Evolutionary conservation across 495 filamentous ascomycete species (phyloP), one percentile per base, ranked within the genome.

Genomic region (Oidiodendron maius): DNA sequence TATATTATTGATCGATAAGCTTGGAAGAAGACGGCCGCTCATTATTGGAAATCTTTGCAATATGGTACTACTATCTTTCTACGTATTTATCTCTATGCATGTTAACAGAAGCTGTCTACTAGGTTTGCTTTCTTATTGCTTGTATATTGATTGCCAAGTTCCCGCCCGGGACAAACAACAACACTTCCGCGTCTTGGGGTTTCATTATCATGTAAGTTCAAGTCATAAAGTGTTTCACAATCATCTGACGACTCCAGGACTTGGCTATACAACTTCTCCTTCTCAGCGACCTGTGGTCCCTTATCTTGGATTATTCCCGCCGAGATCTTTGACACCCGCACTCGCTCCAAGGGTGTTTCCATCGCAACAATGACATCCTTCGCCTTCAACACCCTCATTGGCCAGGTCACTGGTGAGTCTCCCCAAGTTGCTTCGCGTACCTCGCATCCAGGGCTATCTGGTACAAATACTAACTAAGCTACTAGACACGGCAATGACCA

Each of bases 1-100:
- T 58, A 82, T 88, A 59, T 58, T 84, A 35, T 69, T 83, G 51
- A 80, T 88, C 48, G 84, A 87, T 55, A 69, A 69, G 24, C 71
- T 79, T 39, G 84, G 84, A 18, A 75, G 84, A 38, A 74, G 83
- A 36, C 77, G 76, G 68, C 78, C 77, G 18, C 62, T 87, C 30
- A 87, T 88, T 51, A 56, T 61, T 11, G 82, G 82, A 3, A 88
- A 87, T 52, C 59, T 86, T 24, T 71, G 71, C 25, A 87, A 88
- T 60, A 76, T 71, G 56, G 50, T 81, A 9, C 71, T 78, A 48
- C 38, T 57, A 28, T 57, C 39, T 30, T 12, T 5, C 5, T 5
- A 30, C 12, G 12, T 30, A 30, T 30, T 12, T 12, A 12, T 30
- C 12, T 5, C 12, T 30, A 12, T 30, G 26, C 35, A 13, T 9